These are phyloP conservation scores for Hypoxylon sp. DNA, from an alignment of 2,329 filamentous ascomycete genomes.

Conservation along the genomic window DNA sequence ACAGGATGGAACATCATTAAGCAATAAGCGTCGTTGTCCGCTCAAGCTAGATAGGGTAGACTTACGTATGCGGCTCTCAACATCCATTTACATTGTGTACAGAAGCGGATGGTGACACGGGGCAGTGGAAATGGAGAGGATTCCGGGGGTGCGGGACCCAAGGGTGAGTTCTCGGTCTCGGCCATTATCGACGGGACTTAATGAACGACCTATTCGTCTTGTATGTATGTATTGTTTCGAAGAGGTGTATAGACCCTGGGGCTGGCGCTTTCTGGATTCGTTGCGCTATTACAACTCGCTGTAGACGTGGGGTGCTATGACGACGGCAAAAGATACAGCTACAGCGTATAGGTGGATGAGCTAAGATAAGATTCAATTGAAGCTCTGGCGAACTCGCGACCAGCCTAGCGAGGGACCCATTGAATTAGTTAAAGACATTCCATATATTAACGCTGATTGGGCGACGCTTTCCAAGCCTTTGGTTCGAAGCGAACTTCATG, in stretches of 20 bases:
- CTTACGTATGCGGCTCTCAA: constrained; percentile 86
- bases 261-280: constrained; percentile 6
- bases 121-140: constrained; percentile 66
- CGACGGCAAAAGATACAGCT: constrained; percentile 12
- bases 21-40: not conserved
- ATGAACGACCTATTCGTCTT: constrained; percentile 7
- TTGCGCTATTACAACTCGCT: constrained; percentile 2
- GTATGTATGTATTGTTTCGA: not conserved
- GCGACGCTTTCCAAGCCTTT: constrained; percentile 30
- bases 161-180: constrained; percentile 36
- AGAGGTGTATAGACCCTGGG: not conserved
- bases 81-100: constrained; percentile 96
- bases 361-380: constrained; percentile 27
- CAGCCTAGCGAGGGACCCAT: constrained; percentile 24
- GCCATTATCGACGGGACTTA: constrained; percentile 46
- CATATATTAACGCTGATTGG: constrained; percentile 35
- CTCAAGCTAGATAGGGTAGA: constrained; percentile 32
- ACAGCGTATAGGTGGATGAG: too few relatives aligned
- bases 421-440: constrained; percentile 23
- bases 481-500: constrained; percentile 33
- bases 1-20: not conserved
- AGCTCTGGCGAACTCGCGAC: constrained; percentile 17
- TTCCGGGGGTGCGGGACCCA: constrained; percentile 42
- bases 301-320: constrained; percentile 29
- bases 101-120: constrained; percentile 89